phyloP scores from a whole-genome alignment of 352 stramenopile genomes.

The Pythium aristosporum region DNA sequence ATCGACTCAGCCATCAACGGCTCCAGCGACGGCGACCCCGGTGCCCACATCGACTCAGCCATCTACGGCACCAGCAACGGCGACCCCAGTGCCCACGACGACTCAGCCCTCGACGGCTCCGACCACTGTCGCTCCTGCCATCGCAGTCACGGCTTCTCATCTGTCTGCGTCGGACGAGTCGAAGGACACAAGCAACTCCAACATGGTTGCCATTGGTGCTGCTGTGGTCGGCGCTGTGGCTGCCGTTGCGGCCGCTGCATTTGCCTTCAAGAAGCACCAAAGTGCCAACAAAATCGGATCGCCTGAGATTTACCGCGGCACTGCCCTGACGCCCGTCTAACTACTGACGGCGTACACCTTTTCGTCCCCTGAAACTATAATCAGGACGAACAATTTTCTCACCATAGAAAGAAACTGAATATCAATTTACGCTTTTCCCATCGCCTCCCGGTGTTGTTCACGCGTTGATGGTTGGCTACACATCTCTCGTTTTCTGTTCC shows the following conservation, averaged over 20 bases:
- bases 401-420: constrained; percentile 4
- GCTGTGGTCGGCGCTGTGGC: constrained; percentile 18
- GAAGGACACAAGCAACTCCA: background rate
- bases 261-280: constrained; percentile 17
- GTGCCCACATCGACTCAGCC: background rate
- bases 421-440: background rate
- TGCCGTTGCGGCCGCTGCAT: constrained; percentile 10
- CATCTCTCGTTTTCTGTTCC: background rate
- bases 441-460: background rate
- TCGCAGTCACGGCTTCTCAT: background rate
- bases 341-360: background rate
- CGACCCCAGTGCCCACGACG: background rate
- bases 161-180: constrained; percentile 3
- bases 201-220: constrained; percentile 10
- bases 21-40: background rate
- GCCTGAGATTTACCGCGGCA: constrained; percentile 17
- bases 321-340: constrained; percentile 26
- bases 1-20: background rate
- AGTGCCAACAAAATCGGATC: background rate
- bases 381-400: background rate
- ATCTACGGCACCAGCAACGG: background rate
- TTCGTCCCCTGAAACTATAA: constrained; percentile 2
- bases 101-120: background rate
- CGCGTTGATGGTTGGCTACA: background rate
- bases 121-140: constrained; percentile 8